Evolutionary conservation across 371 early-diverging fungal species (phyloP).

Genomic region (Actinomortierella wolfii): DNA sequence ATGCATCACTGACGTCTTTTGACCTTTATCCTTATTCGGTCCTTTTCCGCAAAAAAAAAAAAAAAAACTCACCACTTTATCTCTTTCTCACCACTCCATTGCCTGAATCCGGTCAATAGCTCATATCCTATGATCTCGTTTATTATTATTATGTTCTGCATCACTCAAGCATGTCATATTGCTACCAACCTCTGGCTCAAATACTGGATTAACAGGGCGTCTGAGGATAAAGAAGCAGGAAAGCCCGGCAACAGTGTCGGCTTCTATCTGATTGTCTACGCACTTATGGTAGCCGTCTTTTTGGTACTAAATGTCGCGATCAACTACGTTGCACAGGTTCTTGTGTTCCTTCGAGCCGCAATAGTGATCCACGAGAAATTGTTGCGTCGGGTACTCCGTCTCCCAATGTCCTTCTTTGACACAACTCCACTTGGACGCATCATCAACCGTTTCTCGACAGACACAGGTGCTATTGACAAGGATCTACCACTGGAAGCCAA

Average conservation of each 20-base stretch:
- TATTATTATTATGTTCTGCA: constrained; percentile 1
- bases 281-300: constrained; percentile 47
- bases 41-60: constrained; percentile 7
- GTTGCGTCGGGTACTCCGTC: constrained; percentile 55
- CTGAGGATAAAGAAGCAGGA: constrained; percentile 13
- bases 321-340: constrained; percentile 41
- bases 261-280: constrained; percentile 76
- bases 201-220: constrained; percentile 59
- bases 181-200: constrained; percentile 69
- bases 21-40: constrained; percentile 54
- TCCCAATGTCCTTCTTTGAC: constrained; percentile 79
- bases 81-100: no score
- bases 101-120: neutral
- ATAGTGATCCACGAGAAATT: constrained; percentile 48
- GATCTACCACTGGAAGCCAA: constrained; percentile 45
- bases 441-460: constrained; percentile 87
- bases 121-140: neutral
- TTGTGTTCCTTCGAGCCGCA: constrained; percentile 51
- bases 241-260: constrained; percentile 29
- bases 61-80: no score
- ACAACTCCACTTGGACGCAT: constrained; percentile 83
- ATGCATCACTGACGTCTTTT: no score
- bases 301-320: constrained; percentile 23
- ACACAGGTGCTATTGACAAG: constrained; percentile 80
- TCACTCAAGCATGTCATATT: constrained; percentile 19